Conservation (phyloP, 2,329 filamentous ascomycete genomes). For the Coccinonectria pachysandricola region DNA sequence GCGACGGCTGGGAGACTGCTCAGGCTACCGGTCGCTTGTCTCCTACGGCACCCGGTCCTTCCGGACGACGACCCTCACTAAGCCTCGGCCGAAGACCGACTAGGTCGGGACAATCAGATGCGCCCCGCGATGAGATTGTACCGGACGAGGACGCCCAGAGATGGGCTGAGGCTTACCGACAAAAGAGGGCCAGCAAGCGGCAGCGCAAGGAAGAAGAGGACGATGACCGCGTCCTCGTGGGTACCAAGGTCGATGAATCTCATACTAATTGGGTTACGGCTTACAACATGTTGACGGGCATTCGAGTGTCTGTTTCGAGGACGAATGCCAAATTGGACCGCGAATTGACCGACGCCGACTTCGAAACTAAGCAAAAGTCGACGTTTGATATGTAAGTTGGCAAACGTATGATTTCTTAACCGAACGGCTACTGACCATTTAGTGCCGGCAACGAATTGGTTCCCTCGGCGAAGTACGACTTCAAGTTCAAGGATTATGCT, state of each 20-base stretch:
- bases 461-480: constrained; percentile 97
- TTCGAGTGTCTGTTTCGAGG: constrained; percentile 89
- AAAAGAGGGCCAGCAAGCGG: constrained; percentile 82
- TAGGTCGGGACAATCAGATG: constrained; percentile 74
- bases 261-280: constrained; percentile 96
- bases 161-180: constrained; percentile 87
- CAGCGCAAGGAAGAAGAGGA: constrained; percentile 77
- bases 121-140: constrained; percentile 69
- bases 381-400: constrained; percentile 86
- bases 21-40: constrained; percentile 76
- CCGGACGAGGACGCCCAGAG: constrained; percentile 84
- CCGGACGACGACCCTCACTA: constrained; percentile 68
- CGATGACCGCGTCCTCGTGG: constrained; percentile 88
- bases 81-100: constrained; percentile 72
- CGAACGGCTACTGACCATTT: constrained; percentile 9
- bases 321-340: constrained; percentile 96
- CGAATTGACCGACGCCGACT: constrained; percentile 81
- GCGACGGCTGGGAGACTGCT: constrained; percentile 57
- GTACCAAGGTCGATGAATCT: constrained; percentile 94
- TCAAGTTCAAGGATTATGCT: constrained; percentile 99
- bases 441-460: constrained; percentile 95
- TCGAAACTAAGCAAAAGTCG: constrained; percentile 90
- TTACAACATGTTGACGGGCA: constrained; percentile 99
- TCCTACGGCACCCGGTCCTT: constrained; percentile 44
- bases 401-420: not conserved